Percentiles rank a stretch among this genome's conserved stretches.
phyloP scores from a whole-genome alignment of 345 rosid genomes.

The Moricandia moricandioides region DNA sequence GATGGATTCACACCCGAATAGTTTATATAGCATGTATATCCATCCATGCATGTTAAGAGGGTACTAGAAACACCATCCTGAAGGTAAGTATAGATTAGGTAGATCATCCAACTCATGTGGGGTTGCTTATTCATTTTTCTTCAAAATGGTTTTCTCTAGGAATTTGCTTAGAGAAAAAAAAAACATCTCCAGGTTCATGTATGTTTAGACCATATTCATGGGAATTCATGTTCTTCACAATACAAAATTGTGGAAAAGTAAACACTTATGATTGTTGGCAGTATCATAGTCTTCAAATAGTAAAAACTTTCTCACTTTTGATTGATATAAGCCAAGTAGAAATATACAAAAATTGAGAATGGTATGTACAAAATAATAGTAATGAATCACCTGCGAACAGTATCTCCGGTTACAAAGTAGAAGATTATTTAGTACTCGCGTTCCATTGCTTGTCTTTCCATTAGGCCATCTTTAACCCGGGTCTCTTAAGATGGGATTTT shows the following conservation, averaged over 20 bases:
- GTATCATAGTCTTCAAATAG: slow-evolving; percentile 7
- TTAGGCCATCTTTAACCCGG: too few relatives aligned
- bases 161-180: neutral
- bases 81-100: slow-evolving; percentile 37
- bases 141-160: slow-evolving; percentile 1
- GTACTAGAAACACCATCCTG: slow-evolving; percentile 1
- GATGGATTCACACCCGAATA: neutral
- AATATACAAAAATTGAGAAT: too few relatives aligned
- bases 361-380: neutral
- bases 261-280: neutral
- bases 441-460: neutral
- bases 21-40: slow-evolving; percentile 18
- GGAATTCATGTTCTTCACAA: neutral
- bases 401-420: too few relatives aligned
- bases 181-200: neutral
- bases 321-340: too few relatives aligned
- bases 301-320: neutral
- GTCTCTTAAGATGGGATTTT: too few relatives aligned
- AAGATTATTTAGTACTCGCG: too few relatives aligned
- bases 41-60: neutral
- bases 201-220: neutral
- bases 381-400: too few relatives aligned
- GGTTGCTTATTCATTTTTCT: neutral
- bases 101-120: slow-evolving; percentile 38
- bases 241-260: neutral